Percentiles rank a stretch among this genome's conserved stretches.
Conservation (phyloP, 352 stramenopile species). For the Plasmopara muralis region DNA sequence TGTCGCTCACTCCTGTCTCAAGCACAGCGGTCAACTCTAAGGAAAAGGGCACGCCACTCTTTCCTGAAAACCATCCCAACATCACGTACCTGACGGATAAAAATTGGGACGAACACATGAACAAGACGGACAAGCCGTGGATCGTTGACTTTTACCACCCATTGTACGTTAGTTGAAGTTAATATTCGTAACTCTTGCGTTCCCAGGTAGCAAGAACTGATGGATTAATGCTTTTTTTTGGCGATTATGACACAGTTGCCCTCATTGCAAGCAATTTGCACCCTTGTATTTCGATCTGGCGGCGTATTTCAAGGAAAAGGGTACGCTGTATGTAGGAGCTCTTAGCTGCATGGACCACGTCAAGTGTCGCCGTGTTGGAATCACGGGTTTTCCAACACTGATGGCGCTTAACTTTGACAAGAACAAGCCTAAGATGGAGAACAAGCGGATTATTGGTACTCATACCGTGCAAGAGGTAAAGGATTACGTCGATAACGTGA, state of each 20-base stretch:
- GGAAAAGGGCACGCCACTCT: constrained; percentile 70
- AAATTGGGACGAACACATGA: constrained; percentile 71
- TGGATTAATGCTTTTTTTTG: constrained; percentile 11
- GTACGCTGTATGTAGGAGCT: constrained; percentile 61
- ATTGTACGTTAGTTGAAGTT: constrained; percentile 45
- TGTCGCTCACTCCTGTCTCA: constrained; percentile 9
- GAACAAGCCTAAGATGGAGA: constrained; percentile 49
- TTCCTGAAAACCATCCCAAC: constrained; percentile 74
- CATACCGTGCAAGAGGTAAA: constrained; percentile 76
- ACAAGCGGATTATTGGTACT: constrained; percentile 69
- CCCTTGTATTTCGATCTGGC: constrained; percentile 55
- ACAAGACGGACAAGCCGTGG: constrained; percentile 73
- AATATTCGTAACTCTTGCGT: not conserved
- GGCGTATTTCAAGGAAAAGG: constrained; percentile 66
- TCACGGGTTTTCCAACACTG: constrained; percentile 79
- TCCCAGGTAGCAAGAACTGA: constrained; percentile 11
- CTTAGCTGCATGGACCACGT: constrained; percentile 85
- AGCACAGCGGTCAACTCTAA: constrained; percentile 50
- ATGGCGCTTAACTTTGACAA: constrained; percentile 79
- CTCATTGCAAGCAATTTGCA: constrained; percentile 76
- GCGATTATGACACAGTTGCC: constrained; percentile 39
- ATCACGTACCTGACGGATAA: constrained; percentile 83
- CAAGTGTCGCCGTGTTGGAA: constrained; percentile 66
- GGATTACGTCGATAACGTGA: constrained; percentile 57
- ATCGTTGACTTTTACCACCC: constrained; percentile 84